Percentiles rank a stretch among this genome's conserved stretches.
These are phyloP conservation scores for Nannochloropsis granulata DNA, from an alignment of 108 stramenopile species.

Conservation along the genomic window DNA sequence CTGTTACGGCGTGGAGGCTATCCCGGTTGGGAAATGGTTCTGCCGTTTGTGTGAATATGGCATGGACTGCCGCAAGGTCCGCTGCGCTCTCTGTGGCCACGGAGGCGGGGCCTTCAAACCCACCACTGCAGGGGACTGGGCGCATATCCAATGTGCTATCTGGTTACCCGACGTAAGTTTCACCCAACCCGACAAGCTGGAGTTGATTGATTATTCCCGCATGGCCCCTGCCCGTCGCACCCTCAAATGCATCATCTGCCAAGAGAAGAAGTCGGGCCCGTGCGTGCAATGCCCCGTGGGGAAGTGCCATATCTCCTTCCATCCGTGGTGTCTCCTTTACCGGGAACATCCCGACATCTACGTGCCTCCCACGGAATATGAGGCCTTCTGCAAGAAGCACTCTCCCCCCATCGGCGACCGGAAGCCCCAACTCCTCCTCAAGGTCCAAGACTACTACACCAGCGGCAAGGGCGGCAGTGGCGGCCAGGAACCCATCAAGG, in stretches of 20 bases:
- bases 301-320: background rate
- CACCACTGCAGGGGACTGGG: background rate
- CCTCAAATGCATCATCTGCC: background rate
- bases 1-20: conserved; percentile 1
- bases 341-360: background rate
- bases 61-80: background rate
- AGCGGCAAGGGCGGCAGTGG: background rate
- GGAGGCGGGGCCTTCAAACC: conserved; percentile 14
- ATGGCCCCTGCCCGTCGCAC: background rate
- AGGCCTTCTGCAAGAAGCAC: conserved; percentile 1
- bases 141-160: background rate
- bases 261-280: conserved; percentile 1
- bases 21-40: conserved; percentile 13
- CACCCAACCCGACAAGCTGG: background rate
- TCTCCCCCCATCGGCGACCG: background rate
- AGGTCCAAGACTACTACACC: background rate
- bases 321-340: conserved; percentile 8
- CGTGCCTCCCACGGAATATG: background rate
- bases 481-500: background rate
- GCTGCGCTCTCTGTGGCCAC: conserved; percentile 3
- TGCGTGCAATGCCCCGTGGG: conserved; percentile 14
- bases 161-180: conserved; percentile 9
- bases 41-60: conserved; percentile 4
- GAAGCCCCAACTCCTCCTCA: background rate
- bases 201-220: background rate